Percentiles rank a stretch among this genome's conserved stretches.
These are phyloP conservation scores for Mastigamoeba balamuthi DNA, from an alignment of 78 protist genomes.

Conservation along the genomic window DNA sequence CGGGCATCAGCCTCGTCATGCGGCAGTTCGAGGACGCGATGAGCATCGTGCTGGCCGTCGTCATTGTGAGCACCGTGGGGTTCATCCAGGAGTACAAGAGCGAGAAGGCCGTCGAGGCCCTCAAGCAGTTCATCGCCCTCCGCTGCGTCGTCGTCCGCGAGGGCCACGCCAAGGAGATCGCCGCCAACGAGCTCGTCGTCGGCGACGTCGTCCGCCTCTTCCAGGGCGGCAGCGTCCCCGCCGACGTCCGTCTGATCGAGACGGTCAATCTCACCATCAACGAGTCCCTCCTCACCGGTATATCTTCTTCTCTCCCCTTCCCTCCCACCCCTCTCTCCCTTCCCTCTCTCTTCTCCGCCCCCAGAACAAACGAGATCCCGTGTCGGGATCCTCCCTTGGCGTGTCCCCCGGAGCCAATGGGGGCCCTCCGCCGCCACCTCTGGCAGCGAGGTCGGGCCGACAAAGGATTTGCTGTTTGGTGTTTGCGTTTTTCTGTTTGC, in stretches of 20 bases:
- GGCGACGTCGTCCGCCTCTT: conserved; percentile 29
- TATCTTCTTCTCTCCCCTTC: no score
- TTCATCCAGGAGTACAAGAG: conserved; percentile 43
- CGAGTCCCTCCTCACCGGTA: conserved; percentile 39
- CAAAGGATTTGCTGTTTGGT: background rate
- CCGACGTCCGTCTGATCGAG: conserved; percentile 51
- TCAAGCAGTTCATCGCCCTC: conserved; percentile 10
- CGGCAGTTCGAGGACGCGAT: conserved; percentile 46
- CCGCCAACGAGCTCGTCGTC: conserved; percentile 10
- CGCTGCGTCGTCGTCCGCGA: conserved; percentile 24
- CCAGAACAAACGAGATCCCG: background rate
- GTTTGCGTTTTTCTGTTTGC: background rate
- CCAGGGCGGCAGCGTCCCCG: conserved; percentile 45
- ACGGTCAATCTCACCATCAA: conserved; percentile 8
- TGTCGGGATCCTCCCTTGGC: background rate
- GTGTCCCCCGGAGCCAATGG: background rate
- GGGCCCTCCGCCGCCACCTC: background rate
- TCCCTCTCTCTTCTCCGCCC: background rate
- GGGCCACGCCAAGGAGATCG: background rate
- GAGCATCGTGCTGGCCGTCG: conserved; percentile 35
- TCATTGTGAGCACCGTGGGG: conserved; percentile 37
- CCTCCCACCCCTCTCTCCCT: no score
- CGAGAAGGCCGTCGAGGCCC: conserved; percentile 33
- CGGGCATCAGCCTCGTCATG: conserved; percentile 1
- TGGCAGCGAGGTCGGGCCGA: background rate